Evolutionary conservation across 1,139 yeast species (phyloP).

Genomic region (Suhomyces bolitotheri): DNA sequence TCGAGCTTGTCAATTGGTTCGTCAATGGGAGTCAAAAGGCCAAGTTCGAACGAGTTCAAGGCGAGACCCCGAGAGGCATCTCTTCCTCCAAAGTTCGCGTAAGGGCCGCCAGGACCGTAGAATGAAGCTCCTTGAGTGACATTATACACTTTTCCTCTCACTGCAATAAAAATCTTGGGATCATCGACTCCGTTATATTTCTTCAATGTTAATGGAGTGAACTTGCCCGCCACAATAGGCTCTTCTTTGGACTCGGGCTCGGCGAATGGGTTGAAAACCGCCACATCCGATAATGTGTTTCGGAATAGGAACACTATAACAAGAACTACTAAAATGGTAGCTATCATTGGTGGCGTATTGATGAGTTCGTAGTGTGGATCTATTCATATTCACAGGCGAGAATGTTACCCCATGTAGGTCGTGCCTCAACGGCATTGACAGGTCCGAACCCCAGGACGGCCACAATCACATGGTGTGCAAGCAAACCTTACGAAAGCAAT

Average conservation of each 20-base stretch:
- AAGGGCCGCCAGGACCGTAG: slow-evolving; percentile 97
- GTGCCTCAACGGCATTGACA: slow-evolving; percentile 1
- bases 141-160: slow-evolving; percentile 83
- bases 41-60: slow-evolving; percentile 77
- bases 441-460: no score
- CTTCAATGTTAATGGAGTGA: slow-evolving; percentile 72
- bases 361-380: not conserved
- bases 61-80: slow-evolving; percentile 97
- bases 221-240: slow-evolving; percentile 74
- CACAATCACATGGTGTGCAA: no score
- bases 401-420: slow-evolving; percentile 4
- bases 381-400: slow-evolving; percentile 1
- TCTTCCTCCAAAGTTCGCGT: slow-evolving; percentile 92
- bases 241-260: slow-evolving; percentile 31
- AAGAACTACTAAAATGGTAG: slow-evolving; percentile 22
- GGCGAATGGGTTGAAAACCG: slow-evolving; percentile 22
- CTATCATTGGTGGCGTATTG: slow-evolving; percentile 14
- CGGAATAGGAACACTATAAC: slow-evolving; percentile 22
- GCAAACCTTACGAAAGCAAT: no score
- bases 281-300: slow-evolving; percentile 22
- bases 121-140: slow-evolving; percentile 79
- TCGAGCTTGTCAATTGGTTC: slow-evolving; percentile 71
- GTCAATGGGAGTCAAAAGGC: slow-evolving; percentile 55
- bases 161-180: slow-evolving; percentile 77
- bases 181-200: slow-evolving; percentile 81